Evolutionary conservation across 805 yeast genomes (phyloP).

Genomic region (Sugiyamaella valdiviana): DNA sequence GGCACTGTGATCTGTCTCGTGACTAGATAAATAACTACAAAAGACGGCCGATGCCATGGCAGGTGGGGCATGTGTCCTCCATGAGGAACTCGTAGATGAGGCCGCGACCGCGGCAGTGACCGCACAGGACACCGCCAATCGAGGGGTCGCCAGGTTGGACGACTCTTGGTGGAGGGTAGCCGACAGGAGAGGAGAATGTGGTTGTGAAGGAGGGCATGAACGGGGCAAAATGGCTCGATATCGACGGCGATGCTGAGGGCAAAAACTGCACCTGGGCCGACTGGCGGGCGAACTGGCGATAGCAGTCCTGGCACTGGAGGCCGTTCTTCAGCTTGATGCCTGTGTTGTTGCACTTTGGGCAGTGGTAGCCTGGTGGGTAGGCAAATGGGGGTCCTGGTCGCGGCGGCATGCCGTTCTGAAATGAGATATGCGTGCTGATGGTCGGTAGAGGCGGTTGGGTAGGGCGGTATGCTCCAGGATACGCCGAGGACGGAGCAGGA

Average conservation of each 20-base stretch:
- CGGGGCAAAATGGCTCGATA: conserved; percentile 17
- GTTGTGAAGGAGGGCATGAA: conserved; percentile 14
- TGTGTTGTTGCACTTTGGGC: conserved; percentile 68
- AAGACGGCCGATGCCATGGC: conserved; percentile 60
- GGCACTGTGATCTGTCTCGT: no score
- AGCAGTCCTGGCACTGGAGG: conserved; percentile 63
- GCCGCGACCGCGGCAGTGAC: conserved; percentile 66
- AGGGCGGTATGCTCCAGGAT: conserved; percentile 2
- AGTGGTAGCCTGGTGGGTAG: conserved; percentile 57
- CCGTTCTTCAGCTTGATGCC: conserved; percentile 59
- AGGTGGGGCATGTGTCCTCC: conserved; percentile 55
- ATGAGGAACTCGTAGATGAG: conserved; percentile 49
- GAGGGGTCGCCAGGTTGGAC: conserved; percentile 75
- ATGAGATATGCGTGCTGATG: conserved; percentile 17
- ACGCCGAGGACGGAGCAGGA: background rate
- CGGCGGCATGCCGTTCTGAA: conserved; percentile 1
- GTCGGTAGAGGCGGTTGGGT: conserved; percentile 8
- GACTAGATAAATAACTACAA: background rate
- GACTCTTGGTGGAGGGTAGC: conserved; percentile 35
- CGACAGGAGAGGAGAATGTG: conserved; percentile 17
- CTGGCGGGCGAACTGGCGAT: conserved; percentile 53
- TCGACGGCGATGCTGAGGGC: conserved; percentile 18
- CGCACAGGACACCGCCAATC: conserved; percentile 68
- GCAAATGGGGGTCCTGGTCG: conserved; percentile 49
- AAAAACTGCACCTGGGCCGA: conserved; percentile 18